Base-by-base conservation (phyloP, 495 filamentous ascomycete genomes). In the Podospora tetraspora region DNA sequence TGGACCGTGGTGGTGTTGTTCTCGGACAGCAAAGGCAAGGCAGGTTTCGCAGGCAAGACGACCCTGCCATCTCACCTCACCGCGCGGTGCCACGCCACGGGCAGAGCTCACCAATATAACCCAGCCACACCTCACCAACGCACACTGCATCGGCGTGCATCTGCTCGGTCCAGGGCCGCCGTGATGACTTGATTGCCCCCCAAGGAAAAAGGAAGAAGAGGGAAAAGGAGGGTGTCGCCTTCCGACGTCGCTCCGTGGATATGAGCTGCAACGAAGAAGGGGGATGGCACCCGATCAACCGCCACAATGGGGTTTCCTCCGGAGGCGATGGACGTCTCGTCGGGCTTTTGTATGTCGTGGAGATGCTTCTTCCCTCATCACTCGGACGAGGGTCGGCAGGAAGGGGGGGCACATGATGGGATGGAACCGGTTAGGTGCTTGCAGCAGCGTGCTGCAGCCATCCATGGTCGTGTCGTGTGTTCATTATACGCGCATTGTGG, bases 21-120 rank as follows among this genome's bases (percentile, higher is more conserved):
- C n/a, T 61, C 65, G 34, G 65, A 22, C 57, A 61, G 65, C 63
- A 59, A 59, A 59, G 16, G 32, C 29, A 5, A 63, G 62, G 30
- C 62, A 52, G 56, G 16, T 23, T 59, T 65, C 52, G 52, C 43
- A 52, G 43, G 43, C 19, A n/a, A 19, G 43, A 19, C 43, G 43
- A 52, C 43, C 43, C 43, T 52, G 43, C 56, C 63, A 58, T 57
- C 43, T 65, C 56, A 65, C 56, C 56, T 65, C 52, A 65, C 63
- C 52, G 25, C 52, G 25, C 25, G 19, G 56, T 30, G 19, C 60
- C 60, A 37, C 32, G 32, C 13, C 32, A 32, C 61, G 43, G 43
- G 19, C 43, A n/a, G 12, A 52, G 11, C 32, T 29, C 59, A n/a
- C 59, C 59, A 61, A 61, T 61, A 61, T 27, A 27, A 16, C 59